Conservation (phyloP, 495 filamentous ascomycete species). For the Filosporella fistucella region DNA sequence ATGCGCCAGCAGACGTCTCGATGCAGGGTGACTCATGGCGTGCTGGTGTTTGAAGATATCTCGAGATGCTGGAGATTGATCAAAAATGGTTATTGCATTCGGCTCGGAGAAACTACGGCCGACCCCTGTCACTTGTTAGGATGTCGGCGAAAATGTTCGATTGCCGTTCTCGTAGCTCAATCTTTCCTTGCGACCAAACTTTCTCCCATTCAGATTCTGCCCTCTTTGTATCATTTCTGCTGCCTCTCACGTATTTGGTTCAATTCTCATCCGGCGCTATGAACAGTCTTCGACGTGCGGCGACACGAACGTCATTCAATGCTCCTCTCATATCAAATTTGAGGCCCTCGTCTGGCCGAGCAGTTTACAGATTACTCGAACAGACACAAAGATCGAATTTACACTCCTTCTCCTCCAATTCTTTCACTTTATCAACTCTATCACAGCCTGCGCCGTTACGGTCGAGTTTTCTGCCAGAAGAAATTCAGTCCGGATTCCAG, state of each 20-base stretch:
- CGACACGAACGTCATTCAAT: constrained; percentile 33
- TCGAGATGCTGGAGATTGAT: neutral
- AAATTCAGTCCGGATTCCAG: constrained; percentile 29
- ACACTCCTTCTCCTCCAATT: constrained; percentile 24
- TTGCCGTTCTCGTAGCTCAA: constrained; percentile 8
- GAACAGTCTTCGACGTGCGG: constrained; percentile 40
- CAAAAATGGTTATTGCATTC: too few species aligned
- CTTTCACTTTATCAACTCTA: constrained; percentile 13
- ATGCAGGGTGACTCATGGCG: constrained; percentile 37
- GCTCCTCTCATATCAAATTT: constrained; percentile 31
- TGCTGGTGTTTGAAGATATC: neutral
- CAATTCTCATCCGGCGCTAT: constrained; percentile 25
- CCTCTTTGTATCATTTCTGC: constrained; percentile 13
- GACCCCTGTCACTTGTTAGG: neutral
- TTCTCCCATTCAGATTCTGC: constrained; percentile 11
- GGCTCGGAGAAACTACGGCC: too few species aligned
- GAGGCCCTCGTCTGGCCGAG: constrained; percentile 43
- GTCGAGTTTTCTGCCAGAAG: constrained; percentile 40
- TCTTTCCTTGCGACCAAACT: constrained; percentile 6
- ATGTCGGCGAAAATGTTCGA: constrained; percentile 22
- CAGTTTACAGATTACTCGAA: constrained; percentile 53
- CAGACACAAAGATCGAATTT: constrained; percentile 25
- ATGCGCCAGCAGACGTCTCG: constrained; percentile 41
- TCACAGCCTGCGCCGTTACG: constrained; percentile 26
- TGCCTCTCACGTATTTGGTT: constrained; percentile 13